Base-by-base conservation (phyloP, 768 basidiomycete species). In the Rossbeevera mucosa region DNA sequence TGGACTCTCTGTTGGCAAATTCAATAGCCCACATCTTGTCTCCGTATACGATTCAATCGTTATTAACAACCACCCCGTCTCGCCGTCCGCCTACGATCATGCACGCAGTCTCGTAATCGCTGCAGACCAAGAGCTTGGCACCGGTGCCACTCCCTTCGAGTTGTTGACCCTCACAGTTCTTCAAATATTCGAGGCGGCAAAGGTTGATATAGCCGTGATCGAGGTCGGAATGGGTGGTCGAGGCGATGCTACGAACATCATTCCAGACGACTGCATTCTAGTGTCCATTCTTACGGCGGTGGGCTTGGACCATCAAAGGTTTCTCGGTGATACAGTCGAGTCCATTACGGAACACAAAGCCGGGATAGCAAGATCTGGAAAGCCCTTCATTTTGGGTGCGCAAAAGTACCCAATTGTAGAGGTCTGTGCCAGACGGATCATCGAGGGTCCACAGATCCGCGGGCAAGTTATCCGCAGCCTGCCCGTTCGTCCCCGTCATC, bases 211-310 rank as follows among this genome's bases (percentile, higher is more conserved):
- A 33, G 86, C 85, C 20, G 81, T 98, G 9, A 69, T 96, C 41
- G 95, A 99, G 71, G 94, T 93, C 9, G 95, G 96, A 0, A 86
- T 99, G 87, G 96, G 96, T 0, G 96, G 96, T 5, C 76, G 82
- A 3, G 70, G 86, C 46, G 96, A 98, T 66, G 95, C 96, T 18
- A 99, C 96, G 3, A 99, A 99, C 65, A 78, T 88, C 49, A 80
- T 98, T 18, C 80, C 89, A 2, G 80, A 86, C 42, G 74, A 78
- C 1, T 72, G 72, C 47, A 79, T 94, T 38, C 68, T 92, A 28
- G 81, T 85, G 2, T 91, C 89, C n/a, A 88, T 83, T 28, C 74
- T 98, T 24, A 91, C 94, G 0, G 71, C 85, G 3, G 89, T 98
- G 20, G 94, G 93, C 67, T 73, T 98, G 40, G 96, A 99, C 71